phyloP scores from a whole-genome alignment of 2,329 filamentous ascomycete species.

The Aspergillus fructus region DNA sequence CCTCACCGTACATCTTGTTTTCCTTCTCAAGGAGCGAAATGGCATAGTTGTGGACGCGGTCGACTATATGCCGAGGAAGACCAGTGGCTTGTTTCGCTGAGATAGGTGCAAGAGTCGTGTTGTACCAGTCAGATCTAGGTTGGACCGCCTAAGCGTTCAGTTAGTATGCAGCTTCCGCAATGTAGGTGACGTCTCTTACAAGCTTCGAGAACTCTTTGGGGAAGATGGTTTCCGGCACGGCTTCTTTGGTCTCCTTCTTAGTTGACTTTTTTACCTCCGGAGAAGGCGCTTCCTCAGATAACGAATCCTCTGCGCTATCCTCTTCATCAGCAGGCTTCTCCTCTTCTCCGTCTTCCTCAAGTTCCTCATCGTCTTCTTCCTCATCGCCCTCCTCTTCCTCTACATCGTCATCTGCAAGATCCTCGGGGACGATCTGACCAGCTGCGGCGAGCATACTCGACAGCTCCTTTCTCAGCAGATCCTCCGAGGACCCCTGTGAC shows the following conservation, averaged over 20 bases:
- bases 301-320: constrained; percentile 28
- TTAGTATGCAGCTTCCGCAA: constrained; percentile 7
- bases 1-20: constrained; percentile 69
- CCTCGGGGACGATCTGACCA: constrained; percentile 37
- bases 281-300: constrained; percentile 26
- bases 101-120: constrained; percentile 56
- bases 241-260: constrained; percentile 22
- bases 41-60: constrained; percentile 66
- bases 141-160: constrained; percentile 52
- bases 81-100: constrained; percentile 47
- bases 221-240: constrained; percentile 22
- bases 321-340: constrained; percentile 30
- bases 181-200: constrained; percentile 21
- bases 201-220: constrained; percentile 39
- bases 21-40: constrained; percentile 74
- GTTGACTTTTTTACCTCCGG: constrained; percentile 24
- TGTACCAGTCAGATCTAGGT: constrained; percentile 68
- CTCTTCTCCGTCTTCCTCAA: constrained; percentile 33
- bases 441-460: constrained; percentile 36
- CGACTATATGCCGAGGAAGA: constrained; percentile 53
- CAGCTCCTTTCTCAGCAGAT: constrained; percentile 42
- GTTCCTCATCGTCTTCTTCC: constrained; percentile 42
- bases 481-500: constrained; percentile 29
- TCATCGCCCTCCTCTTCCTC: constrained; percentile 17
- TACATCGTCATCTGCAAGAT: constrained; percentile 32